Evolutionary conservation across 2,329 filamentous ascomycete species (phyloP), one percentile per base, ranked within the genome.

Genomic region (Fusarium sp.): DNA sequence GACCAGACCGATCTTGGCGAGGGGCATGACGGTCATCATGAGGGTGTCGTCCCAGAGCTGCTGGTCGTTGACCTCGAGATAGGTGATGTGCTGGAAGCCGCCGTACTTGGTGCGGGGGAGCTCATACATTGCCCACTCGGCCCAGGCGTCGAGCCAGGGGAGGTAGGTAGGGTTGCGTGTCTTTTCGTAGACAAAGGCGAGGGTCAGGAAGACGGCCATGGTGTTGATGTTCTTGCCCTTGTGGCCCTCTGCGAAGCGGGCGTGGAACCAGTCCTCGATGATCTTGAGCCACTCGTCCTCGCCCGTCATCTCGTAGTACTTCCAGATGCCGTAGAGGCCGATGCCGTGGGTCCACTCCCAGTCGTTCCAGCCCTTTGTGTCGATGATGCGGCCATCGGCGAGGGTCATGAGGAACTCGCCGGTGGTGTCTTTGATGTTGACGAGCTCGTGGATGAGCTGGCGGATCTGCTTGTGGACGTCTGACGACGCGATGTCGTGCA

Each of bases 151-250:
- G 6, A 94, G 80, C 90, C 90, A 93, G 0, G 90, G 88, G 7
- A 91, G 78, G 71, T 92, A 93, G 0, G 84, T 86, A 62, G 82
- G 80, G 70, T 92, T 88, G 8, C 83, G 78, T 0, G 88, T 91
- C 73, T 88, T 85, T 75, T 93, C 91, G 70, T 93, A 93, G n/a
- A 93, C 81, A 71, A 87, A 88, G 1, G 91, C 90, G 1, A 93
- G 81, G 0, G 91, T 91, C 19, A 93, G 78, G 74, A 93, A 91
- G 1, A 88, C 88, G 11, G 89, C 87, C 90, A 93, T 92, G 13
- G 91, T 93, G 79, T 92, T 93, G 81, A 92, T 92, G 75, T 93
- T 93, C 74, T 93, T 93, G 35, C 89, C 92, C 4, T 91, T 93
- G 68, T 84, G 88, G 19, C 89, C 89, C 52, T 88, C 87, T 1